Evolutionary conservation across 2,329 filamentous ascomycete species (phyloP).

Genomic region (Allantophomopsis cytisporea): DNA sequence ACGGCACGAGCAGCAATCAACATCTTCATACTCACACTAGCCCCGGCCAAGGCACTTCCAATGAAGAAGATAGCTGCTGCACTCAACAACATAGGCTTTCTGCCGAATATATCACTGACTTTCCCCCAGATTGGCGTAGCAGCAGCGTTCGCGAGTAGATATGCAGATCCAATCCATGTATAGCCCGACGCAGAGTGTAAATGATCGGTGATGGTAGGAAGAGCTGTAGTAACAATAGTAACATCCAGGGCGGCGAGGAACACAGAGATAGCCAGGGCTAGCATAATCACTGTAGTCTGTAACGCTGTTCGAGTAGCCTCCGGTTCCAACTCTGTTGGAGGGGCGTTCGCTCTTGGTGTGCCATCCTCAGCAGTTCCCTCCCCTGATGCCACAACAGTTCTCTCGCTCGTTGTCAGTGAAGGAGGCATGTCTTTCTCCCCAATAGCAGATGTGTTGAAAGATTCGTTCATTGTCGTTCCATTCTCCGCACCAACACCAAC

Average conservation of each 20-base stretch:
- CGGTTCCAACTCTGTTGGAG: constrained; percentile 5
- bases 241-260: constrained; percentile 19
- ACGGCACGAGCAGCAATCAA: constrained; percentile 32
- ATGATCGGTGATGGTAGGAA: constrained; percentile 42
- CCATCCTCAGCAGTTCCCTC: neutral
- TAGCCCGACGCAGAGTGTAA: constrained; percentile 38
- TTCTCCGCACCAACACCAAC: neutral
- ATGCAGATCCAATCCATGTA: constrained; percentile 66
- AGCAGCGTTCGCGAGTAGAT: constrained; percentile 56
- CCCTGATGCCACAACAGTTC: neutral
- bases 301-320: constrained; percentile 16
- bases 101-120: constrained; percentile 42
- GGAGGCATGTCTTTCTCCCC: neutral
- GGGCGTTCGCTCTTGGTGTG: neutral
- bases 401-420: neutral
- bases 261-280: constrained; percentile 16
- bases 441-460: neutral
- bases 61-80: constrained; percentile 35
- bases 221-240: constrained; percentile 46
- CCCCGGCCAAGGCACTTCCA: constrained; percentile 33
- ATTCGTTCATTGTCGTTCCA: neutral
- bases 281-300: constrained; percentile 17
- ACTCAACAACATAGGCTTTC: constrained; percentile 35
- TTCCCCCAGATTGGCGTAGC: constrained; percentile 53
- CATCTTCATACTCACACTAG: constrained; percentile 29